Base-by-base conservation (phyloP, 2,329 filamentous ascomycete species). In the Myriosclerotinia curreyana region DNA sequence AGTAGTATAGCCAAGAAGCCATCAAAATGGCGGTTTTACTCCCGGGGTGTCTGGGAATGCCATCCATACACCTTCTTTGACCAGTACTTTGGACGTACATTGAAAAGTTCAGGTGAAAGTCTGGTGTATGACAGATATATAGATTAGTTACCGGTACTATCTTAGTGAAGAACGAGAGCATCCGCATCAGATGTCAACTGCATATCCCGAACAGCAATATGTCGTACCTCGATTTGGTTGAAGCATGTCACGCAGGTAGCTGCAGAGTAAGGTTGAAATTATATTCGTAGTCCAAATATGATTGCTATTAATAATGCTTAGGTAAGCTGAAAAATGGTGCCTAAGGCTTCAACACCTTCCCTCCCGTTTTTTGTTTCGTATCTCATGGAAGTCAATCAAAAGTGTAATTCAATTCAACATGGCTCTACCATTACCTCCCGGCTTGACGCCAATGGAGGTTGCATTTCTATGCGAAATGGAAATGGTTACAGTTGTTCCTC, bases 381-480 rank as follows among this genome's bases (percentile, higher is more conserved):
- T 8, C 22, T 22, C 15, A 22, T 8, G 11, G 11, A 6, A 66
- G 56, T 31, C 28, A 31, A 17, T 54, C 53, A 46, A n/a, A 44
- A 53, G 25, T 31, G 28, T 20, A 20, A 54, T 42, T 54, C 54
- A 56, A 38, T 46, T 40, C 17, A 66, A 36, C 53, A 75, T 75
- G 74, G 74, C 74, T 36, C 68, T 75, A 55, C 73, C 74, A 50
- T 65, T 75, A 40, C 70, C 71, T 6, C 62, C 72, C 9, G 79
- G 88, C 76, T 83, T 97, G 52, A 89, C 90, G 71, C 92, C 95
- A 66, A 82, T 90, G 68, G 95, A 99, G 79, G 90, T 96, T 53
- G 90, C 92, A 59, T 99, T 98, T 74, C 81, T 98, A 36, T 96
- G 93, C 77, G 95, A 99, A 79, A 98, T 97, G 92, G 94, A 98